These are phyloP conservation scores for Aspergillus cavernicola DNA, from an alignment of 495 filamentous ascomycete species.

Conservation along the genomic window DNA sequence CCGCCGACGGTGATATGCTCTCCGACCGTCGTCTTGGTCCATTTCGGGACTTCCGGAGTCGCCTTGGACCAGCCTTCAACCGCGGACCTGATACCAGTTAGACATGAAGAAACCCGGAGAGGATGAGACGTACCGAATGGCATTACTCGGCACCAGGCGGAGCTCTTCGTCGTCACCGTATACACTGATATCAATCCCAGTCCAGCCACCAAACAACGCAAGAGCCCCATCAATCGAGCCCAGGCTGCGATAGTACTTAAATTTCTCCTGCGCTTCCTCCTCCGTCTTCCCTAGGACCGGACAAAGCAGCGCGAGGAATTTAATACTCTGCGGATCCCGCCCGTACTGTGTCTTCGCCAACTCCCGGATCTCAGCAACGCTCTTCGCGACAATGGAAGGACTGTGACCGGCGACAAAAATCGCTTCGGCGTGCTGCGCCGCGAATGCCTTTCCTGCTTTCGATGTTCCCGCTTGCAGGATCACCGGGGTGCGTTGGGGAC, in stretches of 20 bases:
- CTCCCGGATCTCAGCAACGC: slow-evolving; percentile 47
- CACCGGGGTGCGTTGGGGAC: slow-evolving; percentile 62
- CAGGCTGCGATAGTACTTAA: slow-evolving; percentile 43
- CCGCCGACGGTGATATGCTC: slow-evolving; percentile 62
- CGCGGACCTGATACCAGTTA: slow-evolving; percentile 28
- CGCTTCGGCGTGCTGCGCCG: slow-evolving; percentile 56
- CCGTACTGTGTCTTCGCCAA: slow-evolving; percentile 43
- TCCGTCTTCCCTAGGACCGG: slow-evolving; percentile 51
- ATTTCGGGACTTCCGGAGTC: slow-evolving; percentile 47
- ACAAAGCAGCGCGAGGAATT: slow-evolving; percentile 51
- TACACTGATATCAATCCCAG: slow-evolving; percentile 50
- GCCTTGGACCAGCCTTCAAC: slow-evolving; percentile 48
- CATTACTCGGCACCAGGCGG: slow-evolving; percentile 59
- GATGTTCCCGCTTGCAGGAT: slow-evolving; percentile 65
- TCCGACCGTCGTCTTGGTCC: slow-evolving; percentile 61
- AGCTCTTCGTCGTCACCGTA: slow-evolving; percentile 55
- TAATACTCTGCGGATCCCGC: slow-evolving; percentile 47
- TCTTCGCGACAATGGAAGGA: slow-evolving; percentile 44
- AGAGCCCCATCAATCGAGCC: slow-evolving; percentile 53
- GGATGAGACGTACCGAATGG: slow-evolving; percentile 44
- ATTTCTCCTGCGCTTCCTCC: slow-evolving; percentile 53
- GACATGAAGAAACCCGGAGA: background rate
- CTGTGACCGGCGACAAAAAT: slow-evolving; percentile 50
- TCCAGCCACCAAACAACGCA: slow-evolving; percentile 57
- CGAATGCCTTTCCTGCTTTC: slow-evolving; percentile 58